These are phyloP conservation scores for Tuber calosporum DNA, from an alignment of 495 filamentous ascomycete genomes.

Conservation along the genomic window DNA sequence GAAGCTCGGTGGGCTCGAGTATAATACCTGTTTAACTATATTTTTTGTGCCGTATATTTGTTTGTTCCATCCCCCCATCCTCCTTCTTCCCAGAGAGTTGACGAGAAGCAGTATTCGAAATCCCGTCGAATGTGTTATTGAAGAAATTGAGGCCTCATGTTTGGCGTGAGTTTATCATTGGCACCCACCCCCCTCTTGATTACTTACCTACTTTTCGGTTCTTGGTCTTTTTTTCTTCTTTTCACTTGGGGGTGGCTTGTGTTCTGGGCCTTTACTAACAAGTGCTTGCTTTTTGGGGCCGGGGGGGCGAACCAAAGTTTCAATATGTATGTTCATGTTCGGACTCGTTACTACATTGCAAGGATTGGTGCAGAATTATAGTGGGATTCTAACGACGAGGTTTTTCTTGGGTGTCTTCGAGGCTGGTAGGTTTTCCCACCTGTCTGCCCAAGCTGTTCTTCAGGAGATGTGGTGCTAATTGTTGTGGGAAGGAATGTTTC, in stretches of 20 bases:
- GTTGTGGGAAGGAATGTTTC: slow-evolving; percentile 19
- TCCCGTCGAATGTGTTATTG: slow-evolving; percentile 81
- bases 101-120: slow-evolving; percentile 44
- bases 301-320: slow-evolving; percentile 2
- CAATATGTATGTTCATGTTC: slow-evolving; percentile 74
- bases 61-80: slow-evolving; percentile 47
- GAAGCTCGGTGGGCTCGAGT: slow-evolving; percentile 54
- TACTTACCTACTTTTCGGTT: neutral
- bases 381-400: slow-evolving; percentile 68
- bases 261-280: neutral
- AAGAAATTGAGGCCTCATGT: slow-evolving; percentile 73
- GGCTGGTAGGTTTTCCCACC: slow-evolving; percentile 65
- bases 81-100: neutral
- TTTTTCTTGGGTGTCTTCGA: slow-evolving; percentile 88
- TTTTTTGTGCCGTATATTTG: slow-evolving; percentile 92
- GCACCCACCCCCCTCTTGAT: neutral
- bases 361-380: slow-evolving; percentile 70
- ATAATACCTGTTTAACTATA: slow-evolving; percentile 73
- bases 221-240: neutral
- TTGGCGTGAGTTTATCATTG: slow-evolving; percentile 52
- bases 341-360: slow-evolving; percentile 70
- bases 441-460: slow-evolving; percentile 5
- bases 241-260: neutral
- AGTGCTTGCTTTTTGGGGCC: neutral
- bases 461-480: neutral